A percentile compares a stretch with the other conserved stretches of the same genome.
Evolutionary conservation across 352 stramenopile species (phyloP).

Genomic region (Phytopythium montanum): DNA sequence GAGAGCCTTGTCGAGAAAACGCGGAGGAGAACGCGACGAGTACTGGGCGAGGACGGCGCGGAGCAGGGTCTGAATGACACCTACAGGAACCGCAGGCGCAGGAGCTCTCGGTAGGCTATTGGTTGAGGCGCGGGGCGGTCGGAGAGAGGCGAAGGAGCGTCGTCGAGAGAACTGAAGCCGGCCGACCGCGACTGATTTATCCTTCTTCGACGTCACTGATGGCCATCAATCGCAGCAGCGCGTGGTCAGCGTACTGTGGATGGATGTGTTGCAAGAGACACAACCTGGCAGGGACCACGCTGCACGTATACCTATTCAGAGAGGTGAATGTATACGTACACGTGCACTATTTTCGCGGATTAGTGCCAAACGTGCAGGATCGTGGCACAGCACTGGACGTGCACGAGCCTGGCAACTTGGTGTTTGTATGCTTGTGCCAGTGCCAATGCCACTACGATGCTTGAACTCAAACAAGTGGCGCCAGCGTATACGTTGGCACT

Average conservation of each 20-base stretch:
- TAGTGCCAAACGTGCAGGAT: too few species aligned
- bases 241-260: not conserved
- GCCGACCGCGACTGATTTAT: not conserved
- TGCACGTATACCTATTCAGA: not conserved
- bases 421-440: too few species aligned
- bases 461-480: too few species aligned
- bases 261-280: not conserved
- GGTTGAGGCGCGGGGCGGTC: not conserved
- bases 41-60: not conserved
- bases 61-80: not conserved
- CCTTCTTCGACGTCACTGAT: conserved; percentile 1
- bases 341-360: too few species aligned
- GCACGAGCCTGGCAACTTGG: too few species aligned
- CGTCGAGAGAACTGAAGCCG: not conserved
- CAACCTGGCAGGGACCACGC: not conserved
- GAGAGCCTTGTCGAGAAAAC: not conserved
- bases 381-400: too few species aligned
- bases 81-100: not conserved
- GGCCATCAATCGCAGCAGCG: not conserved
- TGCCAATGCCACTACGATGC: too few species aligned
- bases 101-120: not conserved
- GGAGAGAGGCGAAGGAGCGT: not conserved
- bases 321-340: too few species aligned
- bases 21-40: not conserved
- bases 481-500: too few species aligned